Percentiles rank a stretch among this genome's conserved stretches.
Conservation (phyloP, 805 yeast species). For the Kodamaea neixiangensis region DNA sequence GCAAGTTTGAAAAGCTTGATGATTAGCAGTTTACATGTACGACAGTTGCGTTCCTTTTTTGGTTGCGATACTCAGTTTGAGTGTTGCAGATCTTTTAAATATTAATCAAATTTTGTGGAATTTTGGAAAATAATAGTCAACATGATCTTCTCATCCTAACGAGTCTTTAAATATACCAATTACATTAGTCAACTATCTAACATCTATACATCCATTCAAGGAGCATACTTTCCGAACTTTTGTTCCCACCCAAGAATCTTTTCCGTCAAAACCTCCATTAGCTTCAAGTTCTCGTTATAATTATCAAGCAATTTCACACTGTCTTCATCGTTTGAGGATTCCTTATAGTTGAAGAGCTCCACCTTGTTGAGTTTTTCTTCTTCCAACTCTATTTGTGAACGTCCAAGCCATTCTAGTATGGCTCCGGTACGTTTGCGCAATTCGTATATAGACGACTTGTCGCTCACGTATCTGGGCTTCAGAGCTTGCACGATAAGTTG, state of each 20-base stretch:
- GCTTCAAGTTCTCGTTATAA: conserved; percentile 58
- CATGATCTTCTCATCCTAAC: no score
- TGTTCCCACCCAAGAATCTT: conserved; percentile 80
- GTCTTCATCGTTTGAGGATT: conserved; percentile 29
- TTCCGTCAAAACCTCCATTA: conserved; percentile 74
- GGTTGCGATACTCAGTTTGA: no score
- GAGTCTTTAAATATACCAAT: no score
- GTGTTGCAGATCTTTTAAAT: no score
- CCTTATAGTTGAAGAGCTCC: conserved; percentile 49
- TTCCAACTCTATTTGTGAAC: conserved; percentile 82
- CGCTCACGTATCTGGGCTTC: conserved; percentile 81
- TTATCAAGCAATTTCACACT: conserved; percentile 35
- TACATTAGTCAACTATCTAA: background rate
- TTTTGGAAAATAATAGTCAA: no score
- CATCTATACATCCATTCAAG: conserved; percentile 18
- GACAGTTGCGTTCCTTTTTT: no score
- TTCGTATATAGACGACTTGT: conserved; percentile 72
- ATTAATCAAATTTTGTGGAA: background rate
- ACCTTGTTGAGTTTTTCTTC: conserved; percentile 65
- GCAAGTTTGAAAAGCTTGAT: no score
- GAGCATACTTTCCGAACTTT: conserved; percentile 56
- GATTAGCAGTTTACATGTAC: no score
- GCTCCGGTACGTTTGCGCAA: conserved; percentile 88
- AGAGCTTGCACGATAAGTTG: conserved; percentile 68
- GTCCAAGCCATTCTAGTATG: conserved; percentile 84